A percentile compares a stretch with the other conserved stretches of the same genome.
Evolutionary conservation across 352 stramenopile genomes (phyloP).

Genomic region (Elongisporangium undulatum): DNA sequence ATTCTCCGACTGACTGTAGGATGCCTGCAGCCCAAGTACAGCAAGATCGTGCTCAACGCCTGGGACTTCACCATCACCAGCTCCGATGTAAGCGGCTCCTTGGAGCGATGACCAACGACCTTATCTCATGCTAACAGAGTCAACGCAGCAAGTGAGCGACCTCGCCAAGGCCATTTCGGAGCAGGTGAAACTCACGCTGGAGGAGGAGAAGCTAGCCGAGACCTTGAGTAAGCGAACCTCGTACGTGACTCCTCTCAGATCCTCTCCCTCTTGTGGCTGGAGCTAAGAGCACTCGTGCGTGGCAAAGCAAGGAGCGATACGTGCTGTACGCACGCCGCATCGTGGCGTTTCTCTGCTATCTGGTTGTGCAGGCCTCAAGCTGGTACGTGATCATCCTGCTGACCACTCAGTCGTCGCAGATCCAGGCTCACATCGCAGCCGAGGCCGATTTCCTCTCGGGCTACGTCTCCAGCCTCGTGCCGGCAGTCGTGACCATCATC

Average conservation of each 20-base stretch:
- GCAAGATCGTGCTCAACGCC: conserved; percentile 58
- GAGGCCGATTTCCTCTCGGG: conserved; percentile 38
- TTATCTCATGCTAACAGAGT: conserved; percentile 2
- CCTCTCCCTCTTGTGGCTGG: background rate
- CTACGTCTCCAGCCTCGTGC: conserved; percentile 63
- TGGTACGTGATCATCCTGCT: conserved; percentile 75
- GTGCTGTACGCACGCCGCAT: conserved; percentile 45
- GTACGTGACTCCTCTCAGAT: conserved; percentile 10
- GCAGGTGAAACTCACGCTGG: conserved; percentile 49
- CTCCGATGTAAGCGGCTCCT: conserved; percentile 21
- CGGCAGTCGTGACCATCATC: conserved; percentile 66
- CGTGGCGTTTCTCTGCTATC: conserved; percentile 50
- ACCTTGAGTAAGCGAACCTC: conserved; percentile 42
- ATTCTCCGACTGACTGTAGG: background rate
- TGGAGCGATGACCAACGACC: background rate
- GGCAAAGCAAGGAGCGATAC: conserved; percentile 41
- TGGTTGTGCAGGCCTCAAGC: conserved; percentile 53
- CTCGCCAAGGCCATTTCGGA: conserved; percentile 52
- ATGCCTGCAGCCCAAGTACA: conserved; percentile 41
- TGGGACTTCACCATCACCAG: conserved; percentile 64
- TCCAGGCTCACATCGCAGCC: conserved; percentile 38
- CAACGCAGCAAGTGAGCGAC: conserved; percentile 45
- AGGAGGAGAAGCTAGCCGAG: conserved; percentile 52
- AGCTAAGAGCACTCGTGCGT: background rate
- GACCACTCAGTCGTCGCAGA: conserved; percentile 59